Percentiles rank a stretch among this genome's conserved stretches.
These are phyloP conservation scores for Apophysomyces elegans DNA, from an alignment of 371 early-diverging fungal genomes.

Conservation along the genomic window DNA sequence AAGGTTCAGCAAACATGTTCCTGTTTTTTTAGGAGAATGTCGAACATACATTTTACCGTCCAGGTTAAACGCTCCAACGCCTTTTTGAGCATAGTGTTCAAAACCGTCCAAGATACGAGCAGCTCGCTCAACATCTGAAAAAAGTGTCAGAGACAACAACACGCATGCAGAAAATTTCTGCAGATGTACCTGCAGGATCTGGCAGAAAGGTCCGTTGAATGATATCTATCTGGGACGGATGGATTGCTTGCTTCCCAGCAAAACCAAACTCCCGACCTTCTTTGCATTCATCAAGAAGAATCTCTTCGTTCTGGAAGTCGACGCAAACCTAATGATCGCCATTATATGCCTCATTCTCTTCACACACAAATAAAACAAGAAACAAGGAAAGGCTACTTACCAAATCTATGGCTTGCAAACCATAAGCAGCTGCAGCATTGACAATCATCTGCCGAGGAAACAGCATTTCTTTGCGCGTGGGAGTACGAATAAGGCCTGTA, in stretches of 20 bases:
- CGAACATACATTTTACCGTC: constrained; percentile 83
- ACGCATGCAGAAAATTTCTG: neutral
- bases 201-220: constrained; percentile 85
- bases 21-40: neutral
- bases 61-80: constrained; percentile 87
- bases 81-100: constrained; percentile 64
- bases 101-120: constrained; percentile 70
- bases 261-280: constrained; percentile 93
- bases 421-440: constrained; percentile 82
- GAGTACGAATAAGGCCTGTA: constrained; percentile 74
- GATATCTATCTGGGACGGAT: constrained; percentile 84
- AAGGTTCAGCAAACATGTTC: neutral
- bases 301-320: constrained; percentile 72
- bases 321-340: constrained; percentile 73
- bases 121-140: constrained; percentile 64
- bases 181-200: constrained; percentile 58
- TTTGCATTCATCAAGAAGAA: constrained; percentile 77
- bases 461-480: constrained; percentile 73
- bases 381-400: constrained; percentile 38
- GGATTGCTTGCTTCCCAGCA: constrained; percentile 95
- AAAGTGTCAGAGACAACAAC: neutral
- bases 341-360: neutral
- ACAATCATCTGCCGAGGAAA: constrained; percentile 80
- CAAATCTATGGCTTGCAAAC: constrained; percentile 89
- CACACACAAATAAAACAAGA: neutral